phyloP scores from a whole-genome alignment of 116 monocot genomes.

The Papilionanthe hybrid region DNA sequence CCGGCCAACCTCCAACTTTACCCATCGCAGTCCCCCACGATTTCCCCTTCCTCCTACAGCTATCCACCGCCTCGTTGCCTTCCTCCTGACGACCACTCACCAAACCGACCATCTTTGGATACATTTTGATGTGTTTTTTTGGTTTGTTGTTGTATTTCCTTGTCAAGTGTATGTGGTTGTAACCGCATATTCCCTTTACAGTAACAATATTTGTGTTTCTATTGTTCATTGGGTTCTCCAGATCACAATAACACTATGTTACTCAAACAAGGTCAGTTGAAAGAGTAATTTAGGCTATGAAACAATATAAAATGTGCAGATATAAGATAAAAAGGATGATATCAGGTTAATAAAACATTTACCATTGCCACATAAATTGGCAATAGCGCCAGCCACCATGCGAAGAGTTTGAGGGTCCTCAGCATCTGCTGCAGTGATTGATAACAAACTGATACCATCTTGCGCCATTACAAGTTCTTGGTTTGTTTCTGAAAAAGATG shows the following conservation, averaged over 20 bases:
- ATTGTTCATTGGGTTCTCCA: too few species aligned
- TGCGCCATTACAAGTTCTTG: slow-evolving; percentile 91
- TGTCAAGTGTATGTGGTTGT: too few species aligned
- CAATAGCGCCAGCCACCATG: slow-evolving; percentile 98
- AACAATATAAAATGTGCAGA: neutral
- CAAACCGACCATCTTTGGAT: too few species aligned
- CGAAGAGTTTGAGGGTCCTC: slow-evolving; percentile 97
- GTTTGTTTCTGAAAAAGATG: slow-evolving; percentile 61
- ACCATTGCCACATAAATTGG: slow-evolving; percentile 99
- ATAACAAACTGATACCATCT: slow-evolving; percentile 78
- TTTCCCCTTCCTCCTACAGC: too few species aligned
- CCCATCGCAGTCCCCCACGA: too few species aligned
- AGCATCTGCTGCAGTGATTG: slow-evolving; percentile 70
- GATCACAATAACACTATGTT: neutral
- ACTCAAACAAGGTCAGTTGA: neutral
- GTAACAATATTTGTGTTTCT: too few species aligned
- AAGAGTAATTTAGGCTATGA: neutral
- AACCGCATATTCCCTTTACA: too few species aligned
- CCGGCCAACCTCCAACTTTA: too few species aligned
- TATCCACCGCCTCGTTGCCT: too few species aligned
- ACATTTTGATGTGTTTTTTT: too few species aligned
- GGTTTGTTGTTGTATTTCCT: too few species aligned
- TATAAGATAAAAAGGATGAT: neutral
- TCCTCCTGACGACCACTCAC: too few species aligned
- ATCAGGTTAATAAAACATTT: slow-evolving; percentile 6